phyloP scores from a whole-genome alignment of 2,329 filamentous ascomycete genomes.

The Zymoseptoria tritici region DNA sequence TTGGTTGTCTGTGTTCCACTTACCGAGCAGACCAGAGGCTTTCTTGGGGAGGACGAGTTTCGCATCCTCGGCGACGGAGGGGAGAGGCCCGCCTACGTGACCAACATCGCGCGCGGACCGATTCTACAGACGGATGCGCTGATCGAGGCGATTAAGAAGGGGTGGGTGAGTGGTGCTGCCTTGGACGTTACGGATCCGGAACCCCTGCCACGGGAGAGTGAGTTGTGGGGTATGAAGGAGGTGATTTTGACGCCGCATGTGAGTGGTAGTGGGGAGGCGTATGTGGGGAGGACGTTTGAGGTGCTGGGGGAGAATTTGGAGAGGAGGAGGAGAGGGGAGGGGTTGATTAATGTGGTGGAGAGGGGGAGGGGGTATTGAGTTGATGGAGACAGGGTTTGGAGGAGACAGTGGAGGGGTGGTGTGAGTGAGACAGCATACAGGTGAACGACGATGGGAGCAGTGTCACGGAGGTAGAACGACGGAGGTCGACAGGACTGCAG shows the following conservation, averaged over 20 bases:
- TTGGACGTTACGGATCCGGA: slow-evolving; percentile 76
- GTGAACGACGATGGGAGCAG: not conserved
- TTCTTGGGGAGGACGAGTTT: slow-evolving; percentile 51
- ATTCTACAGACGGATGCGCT: slow-evolving; percentile 57
- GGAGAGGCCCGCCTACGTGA: slow-evolving; percentile 44
- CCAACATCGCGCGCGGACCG: slow-evolving; percentile 63
- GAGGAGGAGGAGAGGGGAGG: slow-evolving; percentile 45
- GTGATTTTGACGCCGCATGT: slow-evolving; percentile 63
- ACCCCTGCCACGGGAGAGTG: slow-evolving; percentile 60
- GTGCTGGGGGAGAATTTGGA: slow-evolving; percentile 53
- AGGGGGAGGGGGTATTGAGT: slow-evolving; percentile 53
- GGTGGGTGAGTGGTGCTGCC: slow-evolving; percentile 57
- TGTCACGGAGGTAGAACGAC: too few relatives aligned
- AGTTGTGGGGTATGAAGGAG: slow-evolving; percentile 63
- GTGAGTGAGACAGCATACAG: not conserved
- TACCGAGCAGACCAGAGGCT: slow-evolving; percentile 47
- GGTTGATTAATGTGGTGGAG: slow-evolving; percentile 55
- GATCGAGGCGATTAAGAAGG: slow-evolving; percentile 52
- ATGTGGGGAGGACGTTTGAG: slow-evolving; percentile 50
- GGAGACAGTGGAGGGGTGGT: not conserved
- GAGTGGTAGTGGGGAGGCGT: slow-evolving; percentile 48
- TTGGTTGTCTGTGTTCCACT: slow-evolving; percentile 51
- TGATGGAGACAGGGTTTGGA: not conserved
- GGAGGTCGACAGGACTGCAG: too few relatives aligned
- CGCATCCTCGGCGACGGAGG: slow-evolving; percentile 26